phyloP scores from a whole-genome alignment of 2,329 filamentous ascomycete genomes.

The Calycina herbarum region DNA sequence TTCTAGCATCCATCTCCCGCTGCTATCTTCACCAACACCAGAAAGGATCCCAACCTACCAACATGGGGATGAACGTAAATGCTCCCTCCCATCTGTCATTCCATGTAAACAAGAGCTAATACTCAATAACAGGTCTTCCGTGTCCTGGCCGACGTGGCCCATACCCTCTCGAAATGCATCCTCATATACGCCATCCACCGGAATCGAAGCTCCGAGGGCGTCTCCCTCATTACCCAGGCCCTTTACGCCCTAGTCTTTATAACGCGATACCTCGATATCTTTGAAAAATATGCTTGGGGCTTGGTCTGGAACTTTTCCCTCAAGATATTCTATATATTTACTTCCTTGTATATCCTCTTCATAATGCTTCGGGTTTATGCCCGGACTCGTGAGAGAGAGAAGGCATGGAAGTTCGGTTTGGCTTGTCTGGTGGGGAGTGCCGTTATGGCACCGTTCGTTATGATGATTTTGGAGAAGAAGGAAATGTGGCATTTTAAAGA shows the following conservation, averaged over 20 bases:
- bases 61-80: conserved; percentile 32
- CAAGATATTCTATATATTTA: conserved; percentile 85
- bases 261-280: conserved; percentile 83
- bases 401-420: conserved; percentile 88
- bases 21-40: not conserved
- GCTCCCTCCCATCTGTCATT: not conserved
- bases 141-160: conserved; percentile 79
- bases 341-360: conserved; percentile 81
- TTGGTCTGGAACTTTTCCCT: conserved; percentile 73
- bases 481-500: conserved; percentile 49
- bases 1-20: not conserved
- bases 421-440: conserved; percentile 66
- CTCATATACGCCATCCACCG: conserved; percentile 87
- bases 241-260: conserved; percentile 86
- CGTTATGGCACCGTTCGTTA: conserved; percentile 69
- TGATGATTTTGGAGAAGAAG: conserved; percentile 62
- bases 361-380: conserved; percentile 86
- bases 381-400: conserved; percentile 84
- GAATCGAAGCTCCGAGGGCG: conserved; percentile 85
- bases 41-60: conserved; percentile 7
- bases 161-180: conserved; percentile 84
- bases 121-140: conserved; percentile 55
- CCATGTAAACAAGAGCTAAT: not conserved
- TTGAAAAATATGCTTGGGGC: conserved; percentile 45
- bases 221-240: conserved; percentile 87